A percentile compares a stretch with the other conserved stretches of the same genome.
Conservation (phyloP, 768 basidiomycete species). For the Tulasnella sp. region DNA sequence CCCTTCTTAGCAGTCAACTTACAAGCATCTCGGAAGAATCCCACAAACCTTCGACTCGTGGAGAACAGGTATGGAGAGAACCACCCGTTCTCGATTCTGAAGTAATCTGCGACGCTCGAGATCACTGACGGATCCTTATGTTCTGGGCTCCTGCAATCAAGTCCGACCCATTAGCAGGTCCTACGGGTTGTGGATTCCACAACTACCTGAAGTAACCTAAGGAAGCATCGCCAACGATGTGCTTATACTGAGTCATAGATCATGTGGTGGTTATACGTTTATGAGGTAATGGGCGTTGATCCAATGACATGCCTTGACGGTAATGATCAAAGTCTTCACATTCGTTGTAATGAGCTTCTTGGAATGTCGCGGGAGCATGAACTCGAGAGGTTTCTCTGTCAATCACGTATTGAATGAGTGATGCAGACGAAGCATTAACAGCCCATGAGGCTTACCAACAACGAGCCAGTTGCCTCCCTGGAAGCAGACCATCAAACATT, state of each 20-base stretch:
- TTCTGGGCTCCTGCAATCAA: slow-evolving; percentile 47
- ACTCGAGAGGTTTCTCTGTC: slow-evolving; percentile 38
- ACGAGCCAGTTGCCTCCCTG: slow-evolving; percentile 36
- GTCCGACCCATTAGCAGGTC: too few relatives aligned
- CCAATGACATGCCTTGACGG: too few relatives aligned
- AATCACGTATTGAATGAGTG: slow-evolving; percentile 19
- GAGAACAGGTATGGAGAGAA: slow-evolving; percentile 57
- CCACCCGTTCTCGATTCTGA: slow-evolving; percentile 56
- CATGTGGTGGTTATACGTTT: slow-evolving; percentile 41
- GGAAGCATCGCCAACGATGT: neutral
- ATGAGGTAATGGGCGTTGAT: slow-evolving; percentile 46
- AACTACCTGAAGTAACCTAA: slow-evolving; percentile 39
- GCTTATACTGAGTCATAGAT: too few relatives aligned
- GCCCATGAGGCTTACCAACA: neutral
- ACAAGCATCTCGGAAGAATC: neutral
- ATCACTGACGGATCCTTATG: slow-evolving; percentile 53
- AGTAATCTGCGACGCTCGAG: slow-evolving; percentile 48
- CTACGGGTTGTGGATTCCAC: too few relatives aligned
- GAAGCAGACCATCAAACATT: too few relatives aligned
- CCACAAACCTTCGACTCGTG: slow-evolving; percentile 31
- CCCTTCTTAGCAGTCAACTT: neutral
- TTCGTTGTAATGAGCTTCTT: slow-evolving; percentile 44
- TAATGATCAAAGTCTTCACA: slow-evolving; percentile 47
- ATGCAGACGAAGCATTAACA: neutral
- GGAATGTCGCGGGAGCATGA: slow-evolving; percentile 41